phyloP scores from a whole-genome alignment of 495 filamentous ascomycete genomes.

The Astrothelium subdiscretum region DNA sequence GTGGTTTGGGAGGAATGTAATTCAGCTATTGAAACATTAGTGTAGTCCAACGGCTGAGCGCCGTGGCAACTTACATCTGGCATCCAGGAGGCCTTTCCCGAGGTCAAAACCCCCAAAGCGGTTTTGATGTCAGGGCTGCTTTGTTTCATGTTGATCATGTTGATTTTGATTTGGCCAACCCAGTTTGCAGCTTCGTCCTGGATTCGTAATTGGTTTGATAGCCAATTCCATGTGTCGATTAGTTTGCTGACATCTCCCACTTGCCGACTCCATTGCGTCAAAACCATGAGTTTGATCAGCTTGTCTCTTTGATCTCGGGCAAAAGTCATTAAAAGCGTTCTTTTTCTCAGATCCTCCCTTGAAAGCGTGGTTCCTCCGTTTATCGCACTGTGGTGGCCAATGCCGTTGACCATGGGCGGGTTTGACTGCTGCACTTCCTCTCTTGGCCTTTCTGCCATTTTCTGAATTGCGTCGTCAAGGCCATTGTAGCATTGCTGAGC shows the following conservation, averaged over 20 bases:
- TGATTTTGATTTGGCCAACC: constrained; percentile 57
- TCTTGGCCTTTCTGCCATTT: constrained; percentile 51
- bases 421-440: constrained; percentile 26
- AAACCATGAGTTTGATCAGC: constrained; percentile 84
- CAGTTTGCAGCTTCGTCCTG: constrained; percentile 46
- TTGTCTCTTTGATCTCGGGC: constrained; percentile 50
- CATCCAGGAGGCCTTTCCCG: constrained; percentile 61
- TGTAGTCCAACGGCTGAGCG: not conserved
- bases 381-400: constrained; percentile 32
- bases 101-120: constrained; percentile 70
- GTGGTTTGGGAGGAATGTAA: constrained; percentile 63
- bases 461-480: constrained; percentile 55
- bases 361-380: constrained; percentile 49
- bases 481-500: constrained; percentile 73
- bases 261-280: constrained; percentile 77
- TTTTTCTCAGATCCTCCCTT: constrained; percentile 63
- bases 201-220: constrained; percentile 44
- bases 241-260: constrained; percentile 63
- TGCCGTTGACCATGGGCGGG: constrained; percentile 16
- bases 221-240: constrained; percentile 70
- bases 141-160: constrained; percentile 51
- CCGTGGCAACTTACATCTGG: constrained; percentile 48
- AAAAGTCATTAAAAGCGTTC: constrained; percentile 62
- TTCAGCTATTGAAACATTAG: constrained; percentile 38
- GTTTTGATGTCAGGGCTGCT: constrained; percentile 86